A percentile compares a stretch with the other conserved stretches of the same genome.
Evolutionary conservation across 2,329 filamentous ascomycete species (phyloP).

Genomic region (Boeremia exigua): DNA sequence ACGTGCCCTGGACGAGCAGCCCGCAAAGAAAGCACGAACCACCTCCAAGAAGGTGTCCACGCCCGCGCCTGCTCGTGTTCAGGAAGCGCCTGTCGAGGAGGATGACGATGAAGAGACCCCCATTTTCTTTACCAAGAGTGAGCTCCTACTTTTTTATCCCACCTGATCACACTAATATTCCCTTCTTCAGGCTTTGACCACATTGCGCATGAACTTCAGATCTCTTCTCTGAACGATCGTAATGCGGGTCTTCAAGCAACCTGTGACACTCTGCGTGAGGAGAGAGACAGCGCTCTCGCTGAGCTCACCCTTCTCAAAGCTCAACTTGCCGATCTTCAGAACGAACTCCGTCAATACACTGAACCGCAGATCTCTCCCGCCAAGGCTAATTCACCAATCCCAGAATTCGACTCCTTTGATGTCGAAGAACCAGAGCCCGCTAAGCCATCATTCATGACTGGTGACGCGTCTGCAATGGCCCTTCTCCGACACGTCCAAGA

Average conservation of each 20-base stretch:
- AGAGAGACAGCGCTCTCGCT: slow-evolving; percentile 3
- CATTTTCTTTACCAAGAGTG: slow-evolving; percentile 31
- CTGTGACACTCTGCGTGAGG: slow-evolving; percentile 5
- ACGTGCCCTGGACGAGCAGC: slow-evolving; percentile 21
- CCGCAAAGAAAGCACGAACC: slow-evolving; percentile 19
- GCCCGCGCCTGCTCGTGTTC: slow-evolving; percentile 2
- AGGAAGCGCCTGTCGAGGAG: slow-evolving; percentile 13
- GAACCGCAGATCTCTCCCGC: background rate
- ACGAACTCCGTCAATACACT: background rate
- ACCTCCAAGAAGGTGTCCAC: slow-evolving; percentile 9
- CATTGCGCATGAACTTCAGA: background rate
- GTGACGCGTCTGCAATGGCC: slow-evolving; percentile 28
- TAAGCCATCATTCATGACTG: slow-evolving; percentile 19
- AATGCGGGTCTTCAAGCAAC: background rate
- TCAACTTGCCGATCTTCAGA: slow-evolving; percentile 3
- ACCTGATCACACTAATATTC: background rate
- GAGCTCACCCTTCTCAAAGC: slow-evolving; percentile 12
- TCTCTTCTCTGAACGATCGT: background rate
- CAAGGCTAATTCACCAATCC: slow-evolving; percentile 17
- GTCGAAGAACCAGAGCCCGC: slow-evolving; percentile 12
- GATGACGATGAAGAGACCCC: slow-evolving; percentile 22
- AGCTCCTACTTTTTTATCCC: slow-evolving; percentile 16
- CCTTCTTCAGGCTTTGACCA: slow-evolving; percentile 1
- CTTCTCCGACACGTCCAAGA: slow-evolving; percentile 32
- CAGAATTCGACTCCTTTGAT: slow-evolving; percentile 30